phyloP scores from a whole-genome alignment of 345 rosid species.

The Arabidopsis suecica region DNA sequence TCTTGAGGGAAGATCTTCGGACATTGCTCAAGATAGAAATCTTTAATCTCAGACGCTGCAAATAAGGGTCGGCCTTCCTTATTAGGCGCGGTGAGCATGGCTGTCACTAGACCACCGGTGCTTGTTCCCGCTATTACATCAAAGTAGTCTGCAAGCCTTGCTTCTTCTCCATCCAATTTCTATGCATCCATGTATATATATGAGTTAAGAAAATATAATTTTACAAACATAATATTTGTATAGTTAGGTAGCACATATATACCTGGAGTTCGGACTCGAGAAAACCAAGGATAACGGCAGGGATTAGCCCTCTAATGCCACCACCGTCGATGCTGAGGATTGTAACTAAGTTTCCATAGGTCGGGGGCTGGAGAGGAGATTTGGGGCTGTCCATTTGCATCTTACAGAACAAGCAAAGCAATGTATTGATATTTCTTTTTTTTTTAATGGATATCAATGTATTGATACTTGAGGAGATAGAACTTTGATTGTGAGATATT shows the following conservation, averaged over 20 bases:
- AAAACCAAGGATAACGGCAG: conserved; percentile 61
- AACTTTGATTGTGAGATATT: conserved; percentile 19
- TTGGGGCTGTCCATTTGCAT: conserved; percentile 49
- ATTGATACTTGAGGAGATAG: background rate
- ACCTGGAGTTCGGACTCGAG: conserved; percentile 82
- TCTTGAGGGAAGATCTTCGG: conserved; percentile 67
- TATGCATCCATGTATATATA: conserved; percentile 36
- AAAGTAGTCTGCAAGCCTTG: conserved; percentile 70
- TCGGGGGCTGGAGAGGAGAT: conserved; percentile 64
- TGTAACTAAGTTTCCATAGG: conserved; percentile 58
- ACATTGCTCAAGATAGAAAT: conserved; percentile 56
- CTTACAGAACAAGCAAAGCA: background rate
- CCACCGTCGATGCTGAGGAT: conserved; percentile 86
- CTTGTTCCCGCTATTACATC: conserved; percentile 70
- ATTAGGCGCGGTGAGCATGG: conserved; percentile 68
- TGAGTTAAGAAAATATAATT: background rate
- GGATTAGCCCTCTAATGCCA: conserved; percentile 78
- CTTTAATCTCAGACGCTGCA: conserved; percentile 67
- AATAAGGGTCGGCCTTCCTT: conserved; percentile 63
- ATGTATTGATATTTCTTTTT: background rate
- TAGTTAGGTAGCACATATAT: background rate
- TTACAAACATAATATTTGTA: too few relatives aligned
- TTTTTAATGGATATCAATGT: background rate
- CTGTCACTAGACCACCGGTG: conserved; percentile 70
- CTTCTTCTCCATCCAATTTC: conserved; percentile 70